Conservation (phyloP, 352 stramenopile species). For the Pythium guiyangense region DNA sequence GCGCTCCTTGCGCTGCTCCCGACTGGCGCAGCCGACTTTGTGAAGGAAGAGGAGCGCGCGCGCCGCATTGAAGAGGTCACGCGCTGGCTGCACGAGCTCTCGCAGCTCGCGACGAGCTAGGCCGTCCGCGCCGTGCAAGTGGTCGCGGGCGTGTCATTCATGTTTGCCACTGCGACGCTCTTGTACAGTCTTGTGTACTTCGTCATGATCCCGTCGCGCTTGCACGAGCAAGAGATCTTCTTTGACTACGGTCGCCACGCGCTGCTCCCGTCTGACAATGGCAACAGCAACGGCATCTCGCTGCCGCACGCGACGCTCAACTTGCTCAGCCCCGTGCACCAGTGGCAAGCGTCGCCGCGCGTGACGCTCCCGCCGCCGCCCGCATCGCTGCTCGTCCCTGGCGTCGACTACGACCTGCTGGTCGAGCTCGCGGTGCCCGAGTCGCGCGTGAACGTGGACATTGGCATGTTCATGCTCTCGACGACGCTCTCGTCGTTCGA, state of each 20-base stretch:
- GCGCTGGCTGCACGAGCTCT: constrained; percentile 19
- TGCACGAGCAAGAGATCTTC: no score
- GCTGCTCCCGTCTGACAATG: no score
- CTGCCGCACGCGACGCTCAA: constrained; percentile 54
- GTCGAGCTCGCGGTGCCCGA: constrained; percentile 69
- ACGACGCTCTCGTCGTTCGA: no score
- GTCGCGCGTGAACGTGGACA: constrained; percentile 52
- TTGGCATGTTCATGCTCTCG: no score
- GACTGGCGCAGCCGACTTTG: constrained; percentile 29
- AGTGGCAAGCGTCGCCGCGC: constrained; percentile 46
- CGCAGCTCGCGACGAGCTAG: constrained; percentile 31
- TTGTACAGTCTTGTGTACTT: constrained; percentile 76
- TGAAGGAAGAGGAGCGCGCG: constrained; percentile 46
- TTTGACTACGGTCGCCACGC: constrained; percentile 69
- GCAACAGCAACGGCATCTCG: constrained; percentile 1
- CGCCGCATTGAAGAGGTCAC: constrained; percentile 40
- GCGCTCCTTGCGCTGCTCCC: constrained; percentile 49
- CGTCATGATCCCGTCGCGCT: constrained; percentile 67
- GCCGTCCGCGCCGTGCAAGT: constrained; percentile 30
- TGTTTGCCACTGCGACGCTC: constrained; percentile 52
- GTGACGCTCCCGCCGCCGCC: constrained; percentile 13
- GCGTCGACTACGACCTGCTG: constrained; percentile 76
- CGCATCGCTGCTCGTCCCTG: constrained; percentile 43
- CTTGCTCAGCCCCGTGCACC: constrained; percentile 44
- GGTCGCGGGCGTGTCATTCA: constrained; percentile 24